These are phyloP conservation scores for Dictyostelium citrinum DNA, from an alignment of 78 protist species.

Conservation along the genomic window DNA sequence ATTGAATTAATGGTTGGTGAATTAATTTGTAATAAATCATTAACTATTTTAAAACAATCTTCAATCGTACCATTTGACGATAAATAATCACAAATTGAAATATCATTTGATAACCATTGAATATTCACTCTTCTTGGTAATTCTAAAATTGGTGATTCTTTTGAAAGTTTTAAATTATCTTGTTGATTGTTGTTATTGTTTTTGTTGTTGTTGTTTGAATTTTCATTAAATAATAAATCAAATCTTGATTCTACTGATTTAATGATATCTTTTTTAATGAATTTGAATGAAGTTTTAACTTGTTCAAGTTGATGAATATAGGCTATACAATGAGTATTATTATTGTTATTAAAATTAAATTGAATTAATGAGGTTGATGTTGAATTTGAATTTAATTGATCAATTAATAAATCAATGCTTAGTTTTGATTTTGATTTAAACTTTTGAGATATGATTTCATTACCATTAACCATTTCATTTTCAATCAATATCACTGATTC, in stretches of 20 bases:
- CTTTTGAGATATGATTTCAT: not conserved
- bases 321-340: not conserved
- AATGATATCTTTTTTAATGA: not conserved
- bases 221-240: not conserved
- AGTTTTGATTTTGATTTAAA: not conserved
- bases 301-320: not conserved
- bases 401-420: not conserved
- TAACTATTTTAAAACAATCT: not conserved
- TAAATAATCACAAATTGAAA: slow-evolving; percentile 4
- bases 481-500: not conserved
- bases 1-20: not conserved
- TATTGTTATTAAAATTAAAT: not conserved
- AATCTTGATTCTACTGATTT: not conserved
- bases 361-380: not conserved
- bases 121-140: slow-evolving; percentile 26
- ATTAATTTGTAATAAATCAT: not conserved
- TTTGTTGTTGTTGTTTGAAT: not conserved
- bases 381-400: not conserved
- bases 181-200: not conserved
- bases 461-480: not conserved
- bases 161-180: not conserved
- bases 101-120: not conserved
- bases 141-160: not conserved
- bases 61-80: not conserved
- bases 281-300: not conserved